Percentiles rank a stretch among this genome's conserved stretches.
Conservation (phyloP, 192 early-diverging fungal species). For the Coemansia sp. region DNA sequence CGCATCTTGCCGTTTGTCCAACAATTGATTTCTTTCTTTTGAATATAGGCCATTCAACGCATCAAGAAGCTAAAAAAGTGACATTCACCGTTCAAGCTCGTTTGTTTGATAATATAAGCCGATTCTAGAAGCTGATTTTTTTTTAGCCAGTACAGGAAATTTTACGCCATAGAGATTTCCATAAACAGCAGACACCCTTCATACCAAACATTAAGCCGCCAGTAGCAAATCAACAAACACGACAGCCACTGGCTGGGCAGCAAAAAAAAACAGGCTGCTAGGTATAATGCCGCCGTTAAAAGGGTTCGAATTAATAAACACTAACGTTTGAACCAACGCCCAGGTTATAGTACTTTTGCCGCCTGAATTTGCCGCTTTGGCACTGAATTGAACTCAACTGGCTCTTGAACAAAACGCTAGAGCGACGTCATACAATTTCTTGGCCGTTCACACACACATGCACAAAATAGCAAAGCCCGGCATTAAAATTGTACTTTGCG, state of each 20-base stretch:
- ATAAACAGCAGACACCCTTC: background rate
- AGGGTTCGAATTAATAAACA: background rate
- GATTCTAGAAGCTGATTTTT: conserved; percentile 2
- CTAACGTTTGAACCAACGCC: background rate
- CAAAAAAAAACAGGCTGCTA: background rate
- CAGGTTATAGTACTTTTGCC: too few species aligned
- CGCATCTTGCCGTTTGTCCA: background rate
- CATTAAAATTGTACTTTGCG: background rate
- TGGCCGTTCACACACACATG: too few species aligned
- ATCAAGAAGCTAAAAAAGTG: background rate
- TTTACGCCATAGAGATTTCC: background rate
- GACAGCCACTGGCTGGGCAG: too few species aligned
- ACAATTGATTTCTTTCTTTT: background rate
- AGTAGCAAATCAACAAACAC: background rate
- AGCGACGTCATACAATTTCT: too few species aligned
- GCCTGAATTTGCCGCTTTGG: background rate
- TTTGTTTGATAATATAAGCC: background rate
- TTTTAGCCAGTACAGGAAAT: background rate
- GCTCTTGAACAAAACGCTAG: too few species aligned
- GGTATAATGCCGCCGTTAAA: background rate
- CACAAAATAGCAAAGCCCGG: too few species aligned
- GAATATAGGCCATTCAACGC: background rate
- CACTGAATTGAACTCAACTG: too few species aligned
- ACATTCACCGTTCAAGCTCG: background rate
- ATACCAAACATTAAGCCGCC: background rate